Percentiles rank a stretch among this genome's conserved stretches.
Conservation (phyloP, 2,329 filamentous ascomycete species). For the Berkeleyomyces rouxiae region DNA sequence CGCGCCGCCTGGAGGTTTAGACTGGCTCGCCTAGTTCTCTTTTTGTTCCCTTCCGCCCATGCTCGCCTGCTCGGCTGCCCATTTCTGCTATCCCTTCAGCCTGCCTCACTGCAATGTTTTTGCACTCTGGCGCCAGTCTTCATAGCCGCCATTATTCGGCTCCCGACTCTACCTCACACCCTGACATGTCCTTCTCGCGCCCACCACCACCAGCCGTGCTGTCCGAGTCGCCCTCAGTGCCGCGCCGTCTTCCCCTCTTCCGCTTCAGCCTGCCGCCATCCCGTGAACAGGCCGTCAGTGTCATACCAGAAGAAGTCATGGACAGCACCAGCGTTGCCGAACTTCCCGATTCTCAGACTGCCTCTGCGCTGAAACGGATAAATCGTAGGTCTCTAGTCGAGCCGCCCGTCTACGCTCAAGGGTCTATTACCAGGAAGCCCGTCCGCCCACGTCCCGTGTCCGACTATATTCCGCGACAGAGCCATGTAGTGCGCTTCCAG, state of each 20-base stretch:
- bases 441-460: constrained; percentile 22
- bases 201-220: constrained; percentile 22
- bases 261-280: constrained; percentile 10
- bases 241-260: constrained; percentile 10
- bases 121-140: constrained; percentile 41
- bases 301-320: constrained; percentile 11
- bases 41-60: neutral
- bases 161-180: neutral
- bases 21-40: neutral
- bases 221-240: neutral
- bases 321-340: neutral
- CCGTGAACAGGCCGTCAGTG: constrained; percentile 4
- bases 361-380: neutral
- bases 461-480: constrained; percentile 24
- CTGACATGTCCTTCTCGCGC: neutral
- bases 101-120: constrained; percentile 30
- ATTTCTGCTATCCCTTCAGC: neutral
- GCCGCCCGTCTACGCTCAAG: neutral
- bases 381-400: constrained; percentile 5
- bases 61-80: neutral
- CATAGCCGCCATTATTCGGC: constrained; percentile 39
- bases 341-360: neutral
- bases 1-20: neutral
- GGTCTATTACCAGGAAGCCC: constrained; percentile 11
- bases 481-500: constrained; percentile 32